These are phyloP conservation scores for Knoxia roxburghii DNA, from an alignment of 257 asterid species.

Conservation along the genomic window DNA sequence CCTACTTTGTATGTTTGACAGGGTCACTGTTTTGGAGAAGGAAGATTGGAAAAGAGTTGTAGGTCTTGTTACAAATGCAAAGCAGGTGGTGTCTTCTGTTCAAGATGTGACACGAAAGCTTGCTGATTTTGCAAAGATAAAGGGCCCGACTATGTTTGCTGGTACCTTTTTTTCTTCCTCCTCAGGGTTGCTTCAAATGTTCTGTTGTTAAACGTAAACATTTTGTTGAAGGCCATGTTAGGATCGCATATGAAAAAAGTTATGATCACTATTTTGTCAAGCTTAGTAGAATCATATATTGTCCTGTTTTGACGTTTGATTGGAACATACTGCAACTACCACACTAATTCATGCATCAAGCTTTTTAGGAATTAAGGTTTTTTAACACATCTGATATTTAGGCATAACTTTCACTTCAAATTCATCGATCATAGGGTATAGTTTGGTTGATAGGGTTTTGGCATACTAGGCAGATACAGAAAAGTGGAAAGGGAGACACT, in stretches of 20 bases:
- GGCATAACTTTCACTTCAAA: neutral
- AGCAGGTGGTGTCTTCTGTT: conserved; percentile 73
- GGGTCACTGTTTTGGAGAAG: conserved; percentile 61
- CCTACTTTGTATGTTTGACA: conserved; percentile 24
- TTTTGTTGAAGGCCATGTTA: neutral
- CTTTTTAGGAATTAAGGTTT: too few relatives aligned
- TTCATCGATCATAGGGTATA: neutral
- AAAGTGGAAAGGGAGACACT: neutral
- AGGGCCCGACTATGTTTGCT: conserved; percentile 42
- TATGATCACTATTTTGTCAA: too few relatives aligned
- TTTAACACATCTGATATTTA: neutral
- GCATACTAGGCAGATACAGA: neutral
- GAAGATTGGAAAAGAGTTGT: conserved; percentile 90
- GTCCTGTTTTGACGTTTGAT: neutral
- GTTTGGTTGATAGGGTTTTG: neutral
- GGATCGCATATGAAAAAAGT: neutral
- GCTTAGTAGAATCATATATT: neutral
- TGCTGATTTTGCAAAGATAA: conserved; percentile 66
- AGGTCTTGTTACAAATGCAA: conserved; percentile 77
- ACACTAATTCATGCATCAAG: neutral
- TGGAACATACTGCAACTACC: neutral
- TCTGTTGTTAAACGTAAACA: neutral
- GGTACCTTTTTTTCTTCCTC: conserved; percentile 29
- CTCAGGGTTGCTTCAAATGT: neutral
- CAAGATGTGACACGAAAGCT: conserved; percentile 85